A percentile compares a stretch with the other conserved stretches of the same genome.
Conservation (phyloP, 768 basidiomycete species). For the Amanita rimosa region DNA sequence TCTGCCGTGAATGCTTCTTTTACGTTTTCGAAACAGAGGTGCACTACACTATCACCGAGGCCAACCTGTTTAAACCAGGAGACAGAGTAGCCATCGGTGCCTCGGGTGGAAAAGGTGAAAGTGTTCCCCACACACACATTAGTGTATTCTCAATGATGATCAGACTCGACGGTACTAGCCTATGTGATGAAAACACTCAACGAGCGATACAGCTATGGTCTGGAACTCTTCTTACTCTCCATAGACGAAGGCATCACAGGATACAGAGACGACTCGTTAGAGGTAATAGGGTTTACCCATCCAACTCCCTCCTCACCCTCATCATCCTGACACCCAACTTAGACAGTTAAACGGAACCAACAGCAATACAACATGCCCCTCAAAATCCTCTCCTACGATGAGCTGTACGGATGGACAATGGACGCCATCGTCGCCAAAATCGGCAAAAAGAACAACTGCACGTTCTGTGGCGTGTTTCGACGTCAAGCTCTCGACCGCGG, state of each 20-base stretch:
- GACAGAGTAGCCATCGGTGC: slow-evolving; percentile 96
- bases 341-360: slow-evolving; percentile 98
- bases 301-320: no score
- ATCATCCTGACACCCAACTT: not conserved
- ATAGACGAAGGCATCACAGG: slow-evolving; percentile 99
- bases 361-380: slow-evolving; percentile 91
- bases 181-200: slow-evolving; percentile 96
- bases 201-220: slow-evolving; percentile 85
- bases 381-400: slow-evolving; percentile 92
- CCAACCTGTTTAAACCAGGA: slow-evolving; percentile 75
- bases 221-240: slow-evolving; percentile 85
- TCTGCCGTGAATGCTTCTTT: slow-evolving; percentile 95
- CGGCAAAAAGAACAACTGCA: slow-evolving; percentile 97
- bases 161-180: slow-evolving; percentile 96
- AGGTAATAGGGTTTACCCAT: slow-evolving; percentile 36
- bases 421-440: slow-evolving; percentile 91
- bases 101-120: slow-evolving; percentile 98
- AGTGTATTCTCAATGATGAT: not conserved
- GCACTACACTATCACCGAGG: slow-evolving; percentile 86
- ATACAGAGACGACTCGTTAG: slow-evolving; percentile 93
- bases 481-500: slow-evolving; percentile 95
- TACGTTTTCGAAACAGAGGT: slow-evolving; percentile 97
- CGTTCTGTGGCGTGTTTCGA: slow-evolving; percentile 97
- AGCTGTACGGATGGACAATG: slow-evolving; percentile 99
- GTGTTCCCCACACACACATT: not conserved